phyloP scores from a whole-genome alignment of 768 basidiomycete genomes.

The Chalciporus sphaerocephalus region DNA sequence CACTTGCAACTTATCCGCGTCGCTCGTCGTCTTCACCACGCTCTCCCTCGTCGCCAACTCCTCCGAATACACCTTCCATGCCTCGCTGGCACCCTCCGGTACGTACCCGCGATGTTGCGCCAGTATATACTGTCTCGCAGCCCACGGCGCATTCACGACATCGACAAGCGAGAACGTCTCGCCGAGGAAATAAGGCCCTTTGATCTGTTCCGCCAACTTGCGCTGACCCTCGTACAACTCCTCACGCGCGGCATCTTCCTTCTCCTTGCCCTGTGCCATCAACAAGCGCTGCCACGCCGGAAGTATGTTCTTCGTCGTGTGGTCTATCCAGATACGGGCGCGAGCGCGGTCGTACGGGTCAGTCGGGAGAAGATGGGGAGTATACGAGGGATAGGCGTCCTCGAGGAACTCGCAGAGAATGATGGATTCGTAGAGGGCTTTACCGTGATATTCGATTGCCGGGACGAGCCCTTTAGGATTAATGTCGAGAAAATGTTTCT shows the following conservation, averaged over 20 bases:
- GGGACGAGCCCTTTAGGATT: slow-evolving; percentile 73
- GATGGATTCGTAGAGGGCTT: slow-evolving; percentile 60
- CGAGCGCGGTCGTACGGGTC: slow-evolving; percentile 51
- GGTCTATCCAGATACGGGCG: slow-evolving; percentile 55
- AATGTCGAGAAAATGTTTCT: slow-evolving; percentile 51
- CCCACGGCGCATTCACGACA: slow-evolving; percentile 54
- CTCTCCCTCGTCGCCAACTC: slow-evolving; percentile 41
- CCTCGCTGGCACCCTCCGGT: slow-evolving; percentile 37
- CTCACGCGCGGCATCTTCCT: slow-evolving; percentile 32
- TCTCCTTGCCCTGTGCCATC: slow-evolving; percentile 35
- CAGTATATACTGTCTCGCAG: slow-evolving; percentile 44
- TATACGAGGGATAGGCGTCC: slow-evolving; percentile 44
- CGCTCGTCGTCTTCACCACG: slow-evolving; percentile 43
- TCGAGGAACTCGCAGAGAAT: slow-evolving; percentile 65
- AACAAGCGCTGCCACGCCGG: slow-evolving; percentile 50
- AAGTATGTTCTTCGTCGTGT: slow-evolving; percentile 48
- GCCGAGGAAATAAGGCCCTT: slow-evolving; percentile 56
- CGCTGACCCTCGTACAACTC: slow-evolving; percentile 38
- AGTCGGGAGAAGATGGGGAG: slow-evolving; percentile 46
- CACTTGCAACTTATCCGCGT: slow-evolving; percentile 40
- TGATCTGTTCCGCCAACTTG: slow-evolving; percentile 34
- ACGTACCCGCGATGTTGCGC: slow-evolving; percentile 47
- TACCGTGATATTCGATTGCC: slow-evolving; percentile 45
- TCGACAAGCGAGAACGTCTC: slow-evolving; percentile 52
- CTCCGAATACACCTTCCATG: slow-evolving; percentile 45